A percentile compares a stretch with the other conserved stretches of the same genome.
phyloP scores from a whole-genome alignment of 345 rosid species.

The Pelargonium nanum region DNA sequence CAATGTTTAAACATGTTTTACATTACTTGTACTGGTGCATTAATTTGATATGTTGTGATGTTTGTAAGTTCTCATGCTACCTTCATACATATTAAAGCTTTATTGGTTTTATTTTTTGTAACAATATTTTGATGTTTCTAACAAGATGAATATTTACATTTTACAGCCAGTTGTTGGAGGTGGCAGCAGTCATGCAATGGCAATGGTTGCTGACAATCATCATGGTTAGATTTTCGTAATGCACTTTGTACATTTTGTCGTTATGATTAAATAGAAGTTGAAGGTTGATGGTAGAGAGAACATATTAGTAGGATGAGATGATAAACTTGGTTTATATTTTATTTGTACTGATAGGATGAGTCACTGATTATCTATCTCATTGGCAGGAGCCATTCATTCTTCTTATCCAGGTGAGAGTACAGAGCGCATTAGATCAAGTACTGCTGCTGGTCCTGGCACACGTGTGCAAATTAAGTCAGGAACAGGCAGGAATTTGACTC shows the following conservation, averaged over 20 bases:
- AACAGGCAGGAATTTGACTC: constrained; percentile 40
- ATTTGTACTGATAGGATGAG: not conserved
- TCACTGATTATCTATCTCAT: constrained; percentile 7
- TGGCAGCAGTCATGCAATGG: constrained; percentile 46
- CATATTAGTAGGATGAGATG: not conserved
- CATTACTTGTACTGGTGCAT: not conserved
- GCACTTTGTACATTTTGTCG: not conserved
- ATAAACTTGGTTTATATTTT: not conserved
- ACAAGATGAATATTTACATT: constrained; percentile 1
- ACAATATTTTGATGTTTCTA: constrained; percentile 17
- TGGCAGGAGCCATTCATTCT: constrained; percentile 46
- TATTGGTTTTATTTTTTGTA: too few relatives aligned
- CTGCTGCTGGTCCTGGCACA: constrained; percentile 36
- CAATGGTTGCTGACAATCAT: constrained; percentile 37
- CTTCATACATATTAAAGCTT: too few relatives aligned
- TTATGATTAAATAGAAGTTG: not conserved
- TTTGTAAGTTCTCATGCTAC: constrained; percentile 7
- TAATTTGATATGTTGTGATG: constrained; percentile 1
- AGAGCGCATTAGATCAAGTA: constrained; percentile 34
- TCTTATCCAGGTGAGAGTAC: constrained; percentile 37
- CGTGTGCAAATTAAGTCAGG: constrained; percentile 51
- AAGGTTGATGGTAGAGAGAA: not conserved
- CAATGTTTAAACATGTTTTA: not conserved
- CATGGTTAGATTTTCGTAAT: constrained; percentile 45
- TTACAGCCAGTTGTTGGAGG: constrained; percentile 60